Conservation (phyloP, 176 grass and related monocot genomes). For the Raddia distichophylla region DNA sequence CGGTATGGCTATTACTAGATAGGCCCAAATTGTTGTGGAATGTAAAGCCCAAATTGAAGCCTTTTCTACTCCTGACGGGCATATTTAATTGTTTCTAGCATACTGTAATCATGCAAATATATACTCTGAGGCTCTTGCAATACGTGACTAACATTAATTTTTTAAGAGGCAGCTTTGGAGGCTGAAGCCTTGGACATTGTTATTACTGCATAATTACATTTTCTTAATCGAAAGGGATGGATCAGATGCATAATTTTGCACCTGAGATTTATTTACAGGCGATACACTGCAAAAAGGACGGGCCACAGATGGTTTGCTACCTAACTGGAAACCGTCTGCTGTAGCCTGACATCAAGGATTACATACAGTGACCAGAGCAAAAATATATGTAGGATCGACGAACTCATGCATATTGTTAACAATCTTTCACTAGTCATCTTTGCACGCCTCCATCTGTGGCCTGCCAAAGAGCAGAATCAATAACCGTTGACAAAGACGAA, state of each 20-base stretch:
- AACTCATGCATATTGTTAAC: slow-evolving; percentile 31
- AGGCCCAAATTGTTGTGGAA: not conserved
- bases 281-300: slow-evolving; percentile 19
- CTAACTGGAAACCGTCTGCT: slow-evolving; percentile 9
- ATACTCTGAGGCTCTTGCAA: slow-evolving; percentile 1
- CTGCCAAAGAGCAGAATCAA: slow-evolving; percentile 34
- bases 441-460: slow-evolving; percentile 26
- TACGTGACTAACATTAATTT: not conserved
- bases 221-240: slow-evolving; percentile 23
- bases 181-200: not conserved
- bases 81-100: not conserved
- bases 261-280: slow-evolving; percentile 30
- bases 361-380: slow-evolving; percentile 38
- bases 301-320: not conserved
- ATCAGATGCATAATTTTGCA: slow-evolving; percentile 12
- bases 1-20: not conserved
- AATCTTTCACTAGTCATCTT: slow-evolving; percentile 41
- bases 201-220: not conserved
- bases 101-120: not conserved
- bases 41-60: not conserved
- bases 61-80: not conserved
- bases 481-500: not conserved
- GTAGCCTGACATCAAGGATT: slow-evolving; percentile 44
- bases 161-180: not conserved
- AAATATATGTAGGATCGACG: slow-evolving; percentile 30